A percentile compares a stretch with the other conserved stretches of the same genome.
These are phyloP conservation scores for Pythium scleroteichum DNA, from an alignment of 352 stramenopile species.

Conservation along the genomic window DNA sequence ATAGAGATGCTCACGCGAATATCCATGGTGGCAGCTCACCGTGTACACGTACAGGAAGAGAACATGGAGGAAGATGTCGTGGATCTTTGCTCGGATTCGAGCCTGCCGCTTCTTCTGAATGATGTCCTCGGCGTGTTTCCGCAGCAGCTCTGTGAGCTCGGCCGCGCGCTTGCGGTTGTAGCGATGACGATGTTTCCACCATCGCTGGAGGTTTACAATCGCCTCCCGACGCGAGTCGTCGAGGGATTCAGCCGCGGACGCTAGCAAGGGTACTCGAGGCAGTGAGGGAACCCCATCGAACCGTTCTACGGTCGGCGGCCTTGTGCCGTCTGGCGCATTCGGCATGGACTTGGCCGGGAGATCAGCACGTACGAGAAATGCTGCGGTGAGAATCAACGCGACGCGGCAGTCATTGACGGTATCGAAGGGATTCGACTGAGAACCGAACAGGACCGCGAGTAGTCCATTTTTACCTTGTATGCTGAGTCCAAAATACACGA, in stretches of 20 bases:
- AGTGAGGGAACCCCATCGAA: no score
- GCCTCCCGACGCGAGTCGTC: conserved; percentile 43
- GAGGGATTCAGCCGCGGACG: conserved; percentile 36
- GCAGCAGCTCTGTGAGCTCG: conserved; percentile 35
- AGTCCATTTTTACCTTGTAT: no score
- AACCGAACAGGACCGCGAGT: no score
- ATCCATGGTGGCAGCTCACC: conserved; percentile 32
- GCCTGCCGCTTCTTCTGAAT: conserved; percentile 32
- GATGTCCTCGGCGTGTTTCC: conserved; percentile 32
- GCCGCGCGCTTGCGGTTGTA: conserved; percentile 36
- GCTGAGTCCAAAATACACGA: no score
- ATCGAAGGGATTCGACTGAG: no score
- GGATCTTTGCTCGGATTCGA: conserved; percentile 47
- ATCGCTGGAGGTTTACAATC: conserved; percentile 43
- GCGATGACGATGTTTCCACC: conserved; percentile 37
- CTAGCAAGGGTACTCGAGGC: neutral
- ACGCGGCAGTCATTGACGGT: no score
- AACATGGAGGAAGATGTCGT: conserved; percentile 46
- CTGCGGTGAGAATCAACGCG: no score
- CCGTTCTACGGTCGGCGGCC: no score
- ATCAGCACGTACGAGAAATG: no score
- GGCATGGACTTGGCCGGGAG: no score
- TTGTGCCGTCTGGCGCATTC: no score
- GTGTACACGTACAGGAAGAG: conserved; percentile 50
- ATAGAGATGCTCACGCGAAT: conserved; percentile 36